Percentiles rank a stretch among this genome's conserved stretches.
These are phyloP conservation scores for Talinum fruticosum DNA, from an alignment of 148 eudicot species.

Conservation along the genomic window DNA sequence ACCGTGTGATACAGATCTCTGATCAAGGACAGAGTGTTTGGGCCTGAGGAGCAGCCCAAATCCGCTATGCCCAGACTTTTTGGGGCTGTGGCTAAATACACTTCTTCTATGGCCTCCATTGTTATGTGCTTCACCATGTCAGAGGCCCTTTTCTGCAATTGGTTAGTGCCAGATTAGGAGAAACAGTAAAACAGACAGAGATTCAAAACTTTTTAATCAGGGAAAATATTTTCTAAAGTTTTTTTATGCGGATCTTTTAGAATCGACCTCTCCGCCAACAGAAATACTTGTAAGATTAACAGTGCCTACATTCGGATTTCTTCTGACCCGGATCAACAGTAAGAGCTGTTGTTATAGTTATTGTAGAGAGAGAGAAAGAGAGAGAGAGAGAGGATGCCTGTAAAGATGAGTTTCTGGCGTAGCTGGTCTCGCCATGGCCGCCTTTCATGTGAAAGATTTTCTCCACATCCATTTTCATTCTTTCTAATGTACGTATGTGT, in stretches of 20 bases:
- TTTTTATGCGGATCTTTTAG: no score
- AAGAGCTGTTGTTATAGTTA: no score
- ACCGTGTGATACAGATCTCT: conserved; percentile 44
- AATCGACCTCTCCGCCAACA: no score
- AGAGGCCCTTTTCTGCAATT: conserved; percentile 52
- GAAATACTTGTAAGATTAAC: no score
- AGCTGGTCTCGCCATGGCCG: conserved; percentile 67
- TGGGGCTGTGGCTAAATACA: conserved; percentile 35
- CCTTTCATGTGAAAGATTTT: conserved; percentile 66
- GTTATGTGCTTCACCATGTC: conserved; percentile 66
- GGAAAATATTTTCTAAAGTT: no score
- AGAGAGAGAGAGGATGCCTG: conserved; percentile 37
- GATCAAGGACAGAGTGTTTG: conserved; percentile 51
- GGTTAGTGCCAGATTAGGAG: not conserved
- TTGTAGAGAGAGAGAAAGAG: no score
- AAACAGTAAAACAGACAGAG: no score
- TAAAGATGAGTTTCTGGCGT: conserved; percentile 59
- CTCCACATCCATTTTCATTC: conserved; percentile 49
- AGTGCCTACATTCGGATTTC: no score
- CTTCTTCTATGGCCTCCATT: conserved; percentile 42
- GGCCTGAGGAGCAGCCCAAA: conserved; percentile 78
- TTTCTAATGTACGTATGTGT: not conserved
- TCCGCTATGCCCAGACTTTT: conserved; percentile 64
- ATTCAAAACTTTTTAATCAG: no score
- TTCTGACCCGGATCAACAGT: no score